phyloP scores from a whole-genome alignment of 345 rosid species.

The Hibiscus mutabilis region DNA sequence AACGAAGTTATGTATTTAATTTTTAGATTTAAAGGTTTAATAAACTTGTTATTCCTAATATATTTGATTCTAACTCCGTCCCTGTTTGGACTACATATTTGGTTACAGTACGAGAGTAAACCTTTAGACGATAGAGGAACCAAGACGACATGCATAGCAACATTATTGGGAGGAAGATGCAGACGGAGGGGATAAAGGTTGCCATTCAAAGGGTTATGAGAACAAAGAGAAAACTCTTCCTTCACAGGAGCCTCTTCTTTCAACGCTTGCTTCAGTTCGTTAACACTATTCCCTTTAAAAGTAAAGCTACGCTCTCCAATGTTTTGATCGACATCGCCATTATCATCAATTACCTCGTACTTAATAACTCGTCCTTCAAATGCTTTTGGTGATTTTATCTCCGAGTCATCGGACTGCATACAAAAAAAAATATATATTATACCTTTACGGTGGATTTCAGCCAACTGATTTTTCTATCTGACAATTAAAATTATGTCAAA shows the following conservation, averaged over 20 bases:
- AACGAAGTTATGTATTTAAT: too few species aligned
- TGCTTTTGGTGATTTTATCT: slow-evolving; percentile 21
- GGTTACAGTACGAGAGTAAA: slow-evolving; percentile 2
- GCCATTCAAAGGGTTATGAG: slow-evolving; percentile 64
- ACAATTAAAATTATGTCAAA: too few species aligned
- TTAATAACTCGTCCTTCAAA: slow-evolving; percentile 63
- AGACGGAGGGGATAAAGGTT: slow-evolving; percentile 74
- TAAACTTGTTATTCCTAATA: too few species aligned
- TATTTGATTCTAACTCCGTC: too few species aligned
- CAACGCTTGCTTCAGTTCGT: slow-evolving; percentile 50
- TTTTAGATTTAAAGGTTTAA: too few species aligned
- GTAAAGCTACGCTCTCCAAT: slow-evolving; percentile 34
- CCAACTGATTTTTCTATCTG: too few species aligned
- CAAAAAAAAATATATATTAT: neutral
- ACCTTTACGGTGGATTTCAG: too few species aligned
- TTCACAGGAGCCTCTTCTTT: slow-evolving; percentile 52
- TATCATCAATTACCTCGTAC: slow-evolving; percentile 48
- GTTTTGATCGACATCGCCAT: slow-evolving; percentile 38
- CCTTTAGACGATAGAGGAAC: slow-evolving; percentile 54
- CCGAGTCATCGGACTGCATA: slow-evolving; percentile 36
- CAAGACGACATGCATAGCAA: slow-evolving; percentile 64
- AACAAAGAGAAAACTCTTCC: slow-evolving; percentile 55
- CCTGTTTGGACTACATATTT: too few species aligned
- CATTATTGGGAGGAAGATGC: slow-evolving; percentile 90
- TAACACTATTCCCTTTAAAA: slow-evolving; percentile 66